A percentile compares a stretch with the other conserved stretches of the same genome.
Conservation (phyloP, 805 yeast species). For the Kodamaea sagamina region DNA sequence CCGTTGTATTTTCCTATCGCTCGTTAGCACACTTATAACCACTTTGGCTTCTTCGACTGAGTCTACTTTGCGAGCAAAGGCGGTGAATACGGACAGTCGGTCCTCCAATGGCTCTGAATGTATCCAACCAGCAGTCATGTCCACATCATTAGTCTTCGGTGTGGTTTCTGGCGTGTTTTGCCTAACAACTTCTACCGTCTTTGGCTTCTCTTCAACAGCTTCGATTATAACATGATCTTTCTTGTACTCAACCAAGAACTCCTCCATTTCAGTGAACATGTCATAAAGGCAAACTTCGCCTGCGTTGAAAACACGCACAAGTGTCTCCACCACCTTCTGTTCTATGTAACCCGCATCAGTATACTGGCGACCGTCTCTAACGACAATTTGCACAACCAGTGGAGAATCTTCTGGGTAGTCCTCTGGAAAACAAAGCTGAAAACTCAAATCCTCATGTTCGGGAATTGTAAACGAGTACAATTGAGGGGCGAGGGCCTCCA, state of each 20-base stretch:
- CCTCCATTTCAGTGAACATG: conserved; percentile 64
- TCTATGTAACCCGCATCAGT: conserved; percentile 47
- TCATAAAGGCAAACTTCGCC: conserved; percentile 83
- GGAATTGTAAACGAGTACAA: conserved; percentile 57
- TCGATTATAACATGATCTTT: conserved; percentile 21
- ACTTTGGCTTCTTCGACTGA: conserved; percentile 68
- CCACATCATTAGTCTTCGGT: neutral
- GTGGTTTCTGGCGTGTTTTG: conserved; percentile 2
- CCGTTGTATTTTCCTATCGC: conserved; percentile 65
- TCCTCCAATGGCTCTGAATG: conserved; percentile 77
- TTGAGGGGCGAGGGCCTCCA: conserved; percentile 39
- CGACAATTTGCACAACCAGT: conserved; percentile 56
- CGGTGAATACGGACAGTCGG: conserved; percentile 83
- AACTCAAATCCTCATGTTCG: conserved; percentile 56
- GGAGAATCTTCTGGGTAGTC: conserved; percentile 71
- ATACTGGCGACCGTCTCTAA: conserved; percentile 36
- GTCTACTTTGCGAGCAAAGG: conserved; percentile 62
- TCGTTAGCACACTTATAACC: conserved; percentile 51
- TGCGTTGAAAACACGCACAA: conserved; percentile 52
- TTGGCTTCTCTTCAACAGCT: conserved; percentile 12
- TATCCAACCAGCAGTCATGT: conserved; percentile 72
- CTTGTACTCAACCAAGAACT: conserved; percentile 41
- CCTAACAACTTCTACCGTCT: neutral
- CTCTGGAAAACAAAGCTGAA: conserved; percentile 73
- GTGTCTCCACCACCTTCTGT: conserved; percentile 48